A percentile compares a stretch with the other conserved stretches of the same genome.
phyloP scores from a whole-genome alignment of 2,329 filamentous ascomycete genomes.

The Fusarium anthophilum region DNA sequence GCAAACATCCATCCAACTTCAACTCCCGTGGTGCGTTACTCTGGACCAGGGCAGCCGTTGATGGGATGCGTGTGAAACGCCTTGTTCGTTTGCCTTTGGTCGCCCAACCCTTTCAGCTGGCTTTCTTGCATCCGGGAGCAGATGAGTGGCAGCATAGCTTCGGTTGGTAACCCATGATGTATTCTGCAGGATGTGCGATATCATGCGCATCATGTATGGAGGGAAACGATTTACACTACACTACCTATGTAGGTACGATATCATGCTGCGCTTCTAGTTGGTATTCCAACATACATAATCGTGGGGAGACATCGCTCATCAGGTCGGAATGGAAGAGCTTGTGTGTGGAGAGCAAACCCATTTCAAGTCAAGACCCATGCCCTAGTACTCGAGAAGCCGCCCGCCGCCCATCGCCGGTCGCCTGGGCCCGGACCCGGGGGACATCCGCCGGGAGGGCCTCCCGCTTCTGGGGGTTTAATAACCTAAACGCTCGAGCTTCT shows the following conservation, averaged over 20 bases:
- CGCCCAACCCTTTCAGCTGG: constrained; percentile 25
- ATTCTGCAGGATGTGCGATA: constrained; percentile 19
- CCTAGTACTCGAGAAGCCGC: constrained; percentile 25
- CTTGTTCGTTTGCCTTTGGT: constrained; percentile 28
- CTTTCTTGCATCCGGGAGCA: constrained; percentile 37
- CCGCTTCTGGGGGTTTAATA: constrained; percentile 30
- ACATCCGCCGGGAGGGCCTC: constrained; percentile 35
- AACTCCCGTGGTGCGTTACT: constrained; percentile 37
- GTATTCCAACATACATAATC: background rate
- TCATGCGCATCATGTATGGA: constrained; percentile 21
- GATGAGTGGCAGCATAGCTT: constrained; percentile 25
- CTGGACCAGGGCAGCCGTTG: constrained; percentile 9
- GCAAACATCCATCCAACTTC: constrained; percentile 15
- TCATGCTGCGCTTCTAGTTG: background rate
- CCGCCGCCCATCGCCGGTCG: constrained; percentile 22
- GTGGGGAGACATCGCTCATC: constrained; percentile 5
- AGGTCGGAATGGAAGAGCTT: constrained; percentile 8
- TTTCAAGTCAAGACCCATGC: constrained; percentile 26
- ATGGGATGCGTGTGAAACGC: constrained; percentile 13
- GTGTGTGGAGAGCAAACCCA: constrained; percentile 26
- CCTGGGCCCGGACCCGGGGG: constrained; percentile 31
- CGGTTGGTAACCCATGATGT: constrained; percentile 25
- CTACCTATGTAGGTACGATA: constrained; percentile 1
- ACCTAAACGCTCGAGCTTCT: constrained; percentile 35
- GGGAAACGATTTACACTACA: constrained; percentile 3